Percentiles rank a stretch among this genome's conserved stretches.
phyloP scores from a whole-genome alignment of 257 asterid genomes.

The Solanum pennellii region DNA sequence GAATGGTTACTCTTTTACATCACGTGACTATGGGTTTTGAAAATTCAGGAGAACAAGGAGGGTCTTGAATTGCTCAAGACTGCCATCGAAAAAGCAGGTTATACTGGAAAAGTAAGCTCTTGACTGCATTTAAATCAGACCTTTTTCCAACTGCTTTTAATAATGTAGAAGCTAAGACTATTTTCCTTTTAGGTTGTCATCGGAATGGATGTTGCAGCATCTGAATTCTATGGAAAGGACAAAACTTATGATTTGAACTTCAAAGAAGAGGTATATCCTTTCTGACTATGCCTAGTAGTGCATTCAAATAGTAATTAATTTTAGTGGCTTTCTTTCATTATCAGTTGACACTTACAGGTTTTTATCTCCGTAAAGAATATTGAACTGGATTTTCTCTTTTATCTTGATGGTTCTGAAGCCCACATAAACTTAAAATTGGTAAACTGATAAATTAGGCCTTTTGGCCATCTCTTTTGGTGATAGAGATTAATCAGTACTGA shows the following conservation, averaged over 20 bases:
- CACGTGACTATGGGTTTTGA: background rate
- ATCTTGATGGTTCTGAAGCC: background rate
- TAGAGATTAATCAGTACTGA: background rate
- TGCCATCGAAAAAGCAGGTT: slow-evolving; percentile 40
- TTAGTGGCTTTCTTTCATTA: background rate
- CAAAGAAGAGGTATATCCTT: slow-evolving; percentile 67
- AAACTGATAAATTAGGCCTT: background rate
- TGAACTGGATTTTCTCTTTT: background rate
- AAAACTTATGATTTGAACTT: slow-evolving; percentile 85
- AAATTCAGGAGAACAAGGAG: slow-evolving; percentile 86
- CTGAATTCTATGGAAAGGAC: slow-evolving; percentile 81
- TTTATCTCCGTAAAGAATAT: background rate
- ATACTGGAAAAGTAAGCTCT: slow-evolving; percentile 59
- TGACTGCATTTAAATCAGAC: background rate
- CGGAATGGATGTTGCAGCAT: slow-evolving; percentile 99
- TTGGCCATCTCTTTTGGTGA: background rate
- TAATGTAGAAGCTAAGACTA: background rate
- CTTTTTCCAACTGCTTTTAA: background rate
- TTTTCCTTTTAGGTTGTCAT: slow-evolving; percentile 56
- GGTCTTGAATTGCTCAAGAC: slow-evolving; percentile 96
- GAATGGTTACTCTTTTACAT: background rate
- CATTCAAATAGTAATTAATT: background rate
- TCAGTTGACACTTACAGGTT: background rate
- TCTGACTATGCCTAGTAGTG: background rate
- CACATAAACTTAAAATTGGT: background rate